Evolutionary conservation across 2,329 filamentous ascomycete species (phyloP), one percentile per base, ranked within the genome.

Genomic region (Pseudonectria foliicola): DNA sequence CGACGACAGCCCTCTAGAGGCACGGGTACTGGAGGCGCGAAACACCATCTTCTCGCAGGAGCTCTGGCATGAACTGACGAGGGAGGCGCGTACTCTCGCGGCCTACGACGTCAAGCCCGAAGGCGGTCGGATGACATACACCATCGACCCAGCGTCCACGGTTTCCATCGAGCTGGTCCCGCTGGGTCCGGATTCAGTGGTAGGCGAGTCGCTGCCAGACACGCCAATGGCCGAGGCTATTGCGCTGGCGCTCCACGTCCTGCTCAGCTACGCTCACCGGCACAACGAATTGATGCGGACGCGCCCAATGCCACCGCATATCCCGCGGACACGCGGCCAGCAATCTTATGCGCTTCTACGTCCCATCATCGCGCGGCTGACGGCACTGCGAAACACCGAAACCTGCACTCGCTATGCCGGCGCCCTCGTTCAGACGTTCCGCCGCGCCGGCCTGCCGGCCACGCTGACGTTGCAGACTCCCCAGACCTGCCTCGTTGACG

Each of bases 11-110:
- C 54, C 52, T 2, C 64, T 89, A 7, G 77, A 86, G 45, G 69
- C 77, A 21, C 72, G 80, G 8, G 84, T 93, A 23, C 74, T 81
- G 13, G 76, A 85, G 48, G 83, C 85, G 3, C 73, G 85, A 37
- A 83, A 92, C 57, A 86, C 83, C 32, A 70, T 90, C 13, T 88
- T 85, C 49, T 79, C 85, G 18, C 81, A 89, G 53, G 92, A 98
- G 55, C 65, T 98, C 2, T 95, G 88, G 73, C 80, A 94, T 48
- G 92, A 98, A 60, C 69, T 96, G 40, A 80, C 82, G 34, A 75
- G 86, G 13, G 92, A 98, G 61, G 80, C 84, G 1, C 81, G 88
- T 12, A 71, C 72, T 0, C 67, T 95, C 14, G 71, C 81, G 3
- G 77, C 80, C 10, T 80, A 85, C 40, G 77, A 81, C 8, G 80